phyloP scores from a whole-genome alignment of 2,329 filamentous ascomycete genomes.

The Thielaviopsis musarum region DNA sequence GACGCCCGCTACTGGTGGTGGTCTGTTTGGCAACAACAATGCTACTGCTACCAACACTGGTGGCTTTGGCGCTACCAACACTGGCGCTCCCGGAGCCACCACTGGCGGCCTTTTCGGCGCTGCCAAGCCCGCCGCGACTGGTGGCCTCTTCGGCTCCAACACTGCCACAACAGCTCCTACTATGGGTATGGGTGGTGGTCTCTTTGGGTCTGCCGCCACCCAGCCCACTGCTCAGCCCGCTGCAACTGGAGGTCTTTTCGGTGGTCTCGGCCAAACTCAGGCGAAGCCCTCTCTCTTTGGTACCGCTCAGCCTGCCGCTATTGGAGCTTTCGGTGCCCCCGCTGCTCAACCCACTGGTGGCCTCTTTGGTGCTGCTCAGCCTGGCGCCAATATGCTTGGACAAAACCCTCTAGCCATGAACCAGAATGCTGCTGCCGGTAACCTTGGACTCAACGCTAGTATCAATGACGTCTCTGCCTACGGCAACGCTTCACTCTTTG shows the following conservation, averaged over 20 bases:
- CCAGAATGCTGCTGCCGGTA: conserved; percentile 21
- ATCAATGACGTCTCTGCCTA: conserved; percentile 77
- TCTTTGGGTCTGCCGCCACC: conserved; percentile 18
- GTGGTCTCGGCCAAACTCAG: conserved; percentile 31
- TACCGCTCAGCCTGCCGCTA: conserved; percentile 25
- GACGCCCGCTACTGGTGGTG: conserved; percentile 19
- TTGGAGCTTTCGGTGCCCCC: conserved; percentile 37
- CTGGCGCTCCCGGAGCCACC: conserved; percentile 5
- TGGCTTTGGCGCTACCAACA: conserved; percentile 29
- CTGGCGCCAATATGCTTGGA: conserved; percentile 24
- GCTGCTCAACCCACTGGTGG: conserved; percentile 28
- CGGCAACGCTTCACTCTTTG: conserved; percentile 74
- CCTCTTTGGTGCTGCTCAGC: conserved; percentile 27
- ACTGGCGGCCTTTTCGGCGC: conserved; percentile 26
- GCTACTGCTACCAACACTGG: conserved; percentile 24
- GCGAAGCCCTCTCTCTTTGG: conserved; percentile 41
- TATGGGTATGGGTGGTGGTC: conserved; percentile 15
- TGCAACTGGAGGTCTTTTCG: conserved; percentile 24
- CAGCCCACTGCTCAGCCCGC: conserved; percentile 24
- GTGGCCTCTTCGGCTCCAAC: conserved; percentile 25
- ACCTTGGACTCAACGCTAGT: conserved; percentile 57
- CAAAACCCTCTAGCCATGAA: conserved; percentile 34
- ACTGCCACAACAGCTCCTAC: conserved; percentile 23
- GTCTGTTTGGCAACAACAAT: conserved; percentile 27
- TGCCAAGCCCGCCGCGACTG: conserved; percentile 17